These are phyloP conservation scores for Candida broadrunensis DNA, from an alignment of 805 yeast genomes.

Conservation along the genomic window DNA sequence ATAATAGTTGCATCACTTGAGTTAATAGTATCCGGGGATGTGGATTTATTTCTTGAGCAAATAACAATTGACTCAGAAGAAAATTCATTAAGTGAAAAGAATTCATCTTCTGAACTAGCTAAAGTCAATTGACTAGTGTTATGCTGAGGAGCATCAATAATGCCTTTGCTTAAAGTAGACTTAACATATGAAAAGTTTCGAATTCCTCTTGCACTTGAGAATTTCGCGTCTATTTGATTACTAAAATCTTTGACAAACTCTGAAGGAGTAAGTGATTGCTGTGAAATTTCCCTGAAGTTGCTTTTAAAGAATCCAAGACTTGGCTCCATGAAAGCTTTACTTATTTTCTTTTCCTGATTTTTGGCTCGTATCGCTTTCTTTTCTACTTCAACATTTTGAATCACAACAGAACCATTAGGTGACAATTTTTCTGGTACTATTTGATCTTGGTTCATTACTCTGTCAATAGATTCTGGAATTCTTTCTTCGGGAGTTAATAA, in stretches of 20 bases:
- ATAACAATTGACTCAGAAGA: not conserved
- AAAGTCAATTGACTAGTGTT: slow-evolving; percentile 1
- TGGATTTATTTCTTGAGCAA: not conserved
- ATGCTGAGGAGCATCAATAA: not conserved
- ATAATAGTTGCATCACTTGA: slow-evolving; percentile 22
- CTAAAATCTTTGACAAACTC: slow-evolving; percentile 25
- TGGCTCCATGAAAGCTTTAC: not conserved
- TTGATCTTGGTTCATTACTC: not conserved
- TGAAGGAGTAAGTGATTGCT: slow-evolving; percentile 23
- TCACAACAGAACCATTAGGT: not conserved
- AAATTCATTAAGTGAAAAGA: slow-evolving; percentile 27
- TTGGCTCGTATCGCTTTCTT: not conserved
- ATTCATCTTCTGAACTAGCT: slow-evolving; percentile 31
- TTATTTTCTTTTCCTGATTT: too few species aligned
- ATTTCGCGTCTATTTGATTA: slow-evolving; percentile 18
- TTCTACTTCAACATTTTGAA: not conserved
- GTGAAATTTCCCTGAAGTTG: slow-evolving; percentile 13
- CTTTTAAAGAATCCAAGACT: not conserved
- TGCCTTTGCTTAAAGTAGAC: not conserved
- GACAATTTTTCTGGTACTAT: not conserved
- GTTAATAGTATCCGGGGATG: slow-evolving; percentile 1
- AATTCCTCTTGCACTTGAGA: not conserved
- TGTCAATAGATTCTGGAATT: not conserved
- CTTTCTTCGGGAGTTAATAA: not conserved
- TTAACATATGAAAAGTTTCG: not conserved